Percentiles rank a stretch among this genome's conserved stretches.
These are phyloP conservation scores for Poteriospumella lacustris DNA, from an alignment of 108 stramenopile species.

Conservation along the genomic window DNA sequence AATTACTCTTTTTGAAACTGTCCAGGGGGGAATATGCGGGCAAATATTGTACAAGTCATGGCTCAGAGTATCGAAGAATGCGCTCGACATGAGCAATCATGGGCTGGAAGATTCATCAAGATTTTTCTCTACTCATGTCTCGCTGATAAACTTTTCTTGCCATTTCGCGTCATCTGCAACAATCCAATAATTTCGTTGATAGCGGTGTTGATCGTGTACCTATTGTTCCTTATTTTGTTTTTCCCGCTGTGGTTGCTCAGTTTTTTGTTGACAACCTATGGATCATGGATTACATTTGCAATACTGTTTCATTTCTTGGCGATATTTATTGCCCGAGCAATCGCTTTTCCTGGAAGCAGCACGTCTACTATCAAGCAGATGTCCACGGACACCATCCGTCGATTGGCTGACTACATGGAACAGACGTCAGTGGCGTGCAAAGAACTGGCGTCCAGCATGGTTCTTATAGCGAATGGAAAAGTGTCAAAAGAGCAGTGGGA, in stretches of 20 bases:
- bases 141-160: background rate
- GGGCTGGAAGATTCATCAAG: background rate
- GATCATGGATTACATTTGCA: background rate
- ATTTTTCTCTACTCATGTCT: background rate
- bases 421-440: no score
- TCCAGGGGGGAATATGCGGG: no score
- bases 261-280: background rate
- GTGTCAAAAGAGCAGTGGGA: no score
- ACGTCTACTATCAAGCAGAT: background rate
- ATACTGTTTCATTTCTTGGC: background rate
- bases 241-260: background rate
- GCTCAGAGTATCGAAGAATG: background rate
- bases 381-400: background rate
- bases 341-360: slow-evolving; percentile 7
- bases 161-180: background rate
- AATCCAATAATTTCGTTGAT: background rate
- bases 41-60: background rate
- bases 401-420: no score
- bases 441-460: no score
- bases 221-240: background rate
- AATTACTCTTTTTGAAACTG: background rate
- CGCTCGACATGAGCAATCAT: background rate
- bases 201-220: background rate
- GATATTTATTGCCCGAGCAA: background rate
- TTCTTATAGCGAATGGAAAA: no score